Evolutionary conservation across 768 basidiomycete species (phyloP).

Genomic region (Porpolomopsis calyptriformis): DNA sequence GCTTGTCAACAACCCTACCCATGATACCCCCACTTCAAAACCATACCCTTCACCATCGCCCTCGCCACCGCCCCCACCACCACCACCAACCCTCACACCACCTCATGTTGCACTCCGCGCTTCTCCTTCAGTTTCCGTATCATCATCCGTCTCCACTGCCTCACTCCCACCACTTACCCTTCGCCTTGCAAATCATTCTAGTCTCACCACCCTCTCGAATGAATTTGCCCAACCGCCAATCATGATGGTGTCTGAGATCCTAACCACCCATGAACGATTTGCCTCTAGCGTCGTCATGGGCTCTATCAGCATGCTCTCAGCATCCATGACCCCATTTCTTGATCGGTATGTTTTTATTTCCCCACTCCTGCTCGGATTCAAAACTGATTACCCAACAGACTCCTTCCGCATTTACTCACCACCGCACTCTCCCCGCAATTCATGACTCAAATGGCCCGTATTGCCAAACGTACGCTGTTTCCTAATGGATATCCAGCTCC

Average conservation of each 20-base stretch:
- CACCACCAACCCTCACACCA: slow-evolving; percentile 1
- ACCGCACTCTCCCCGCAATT: slow-evolving; percentile 39
- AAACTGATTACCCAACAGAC: slow-evolving; percentile 25
- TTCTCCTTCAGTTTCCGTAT: slow-evolving; percentile 12
- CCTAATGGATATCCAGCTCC: slow-evolving; percentile 83
- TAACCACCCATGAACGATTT: slow-evolving; percentile 38
- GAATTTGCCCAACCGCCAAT: slow-evolving; percentile 36
- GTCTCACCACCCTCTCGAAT: not conserved
- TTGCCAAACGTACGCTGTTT: slow-evolving; percentile 65
- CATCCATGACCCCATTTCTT: slow-evolving; percentile 42
- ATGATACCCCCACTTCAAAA: not conserved
- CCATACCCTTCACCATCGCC: slow-evolving; percentile 14
- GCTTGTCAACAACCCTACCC: slow-evolving; percentile 37
- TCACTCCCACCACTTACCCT: slow-evolving; percentile 12
- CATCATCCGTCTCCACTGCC: slow-evolving; percentile 23
- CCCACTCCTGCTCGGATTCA: not conserved
- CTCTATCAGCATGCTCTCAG: slow-evolving; percentile 34
- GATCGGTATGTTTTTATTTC: slow-evolving; percentile 36
- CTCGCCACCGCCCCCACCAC: slow-evolving; percentile 8
- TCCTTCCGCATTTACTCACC: slow-evolving; percentile 60
- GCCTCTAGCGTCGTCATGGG: slow-evolving; percentile 38
- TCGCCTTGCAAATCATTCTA: not conserved
- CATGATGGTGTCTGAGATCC: slow-evolving; percentile 37
- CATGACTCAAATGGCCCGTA: slow-evolving; percentile 41
- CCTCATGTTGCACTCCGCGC: slow-evolving; percentile 2